Percentiles rank a stretch among this genome's conserved stretches.
These are phyloP conservation scores for Fusarium nodosum DNA, from an alignment of 2,329 filamentous ascomycete genomes.

Conservation along the genomic window DNA sequence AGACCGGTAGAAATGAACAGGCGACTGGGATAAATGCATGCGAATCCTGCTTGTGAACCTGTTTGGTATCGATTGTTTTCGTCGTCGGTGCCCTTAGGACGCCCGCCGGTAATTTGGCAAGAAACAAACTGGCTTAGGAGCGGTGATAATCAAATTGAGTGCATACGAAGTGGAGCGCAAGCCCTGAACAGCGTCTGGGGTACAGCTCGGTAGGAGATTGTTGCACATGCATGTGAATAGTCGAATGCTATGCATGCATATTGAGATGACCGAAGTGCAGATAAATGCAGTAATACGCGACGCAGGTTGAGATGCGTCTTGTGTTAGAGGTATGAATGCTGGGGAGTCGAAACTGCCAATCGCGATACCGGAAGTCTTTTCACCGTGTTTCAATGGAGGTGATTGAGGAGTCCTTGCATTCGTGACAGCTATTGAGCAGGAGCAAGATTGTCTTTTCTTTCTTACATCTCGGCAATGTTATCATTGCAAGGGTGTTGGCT, in stretches of 20 bases:
- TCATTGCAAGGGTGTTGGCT: constrained; percentile 27
- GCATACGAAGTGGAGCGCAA: constrained; percentile 39
- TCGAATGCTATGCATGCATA: constrained; percentile 29
- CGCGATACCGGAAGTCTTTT: neutral
- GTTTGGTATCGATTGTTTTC: neutral
- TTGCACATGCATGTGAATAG: constrained; percentile 5
- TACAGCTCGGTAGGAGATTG: constrained; percentile 39
- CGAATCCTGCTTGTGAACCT: neutral
- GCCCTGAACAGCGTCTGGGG: constrained; percentile 41
- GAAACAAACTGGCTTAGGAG: constrained; percentile 32
- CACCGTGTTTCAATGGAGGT: constrained; percentile 4
- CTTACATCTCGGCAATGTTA: constrained; percentile 26
- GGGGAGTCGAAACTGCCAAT: neutral
- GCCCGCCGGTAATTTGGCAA: constrained; percentile 20
- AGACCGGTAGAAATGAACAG: neutral
- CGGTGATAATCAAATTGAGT: constrained; percentile 44
- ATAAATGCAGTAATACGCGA: neutral
- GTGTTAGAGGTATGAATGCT: neutral
- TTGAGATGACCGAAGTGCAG: neutral
- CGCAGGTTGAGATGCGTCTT: neutral
- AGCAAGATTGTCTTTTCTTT: constrained; percentile 10
- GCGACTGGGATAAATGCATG: neutral
- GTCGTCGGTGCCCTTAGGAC: neutral
- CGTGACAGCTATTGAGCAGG: constrained; percentile 14
- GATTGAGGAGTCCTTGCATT: constrained; percentile 10